phyloP scores from a whole-genome alignment of 2,329 filamentous ascomycete species.

The Alternaria brassicicola region DNA sequence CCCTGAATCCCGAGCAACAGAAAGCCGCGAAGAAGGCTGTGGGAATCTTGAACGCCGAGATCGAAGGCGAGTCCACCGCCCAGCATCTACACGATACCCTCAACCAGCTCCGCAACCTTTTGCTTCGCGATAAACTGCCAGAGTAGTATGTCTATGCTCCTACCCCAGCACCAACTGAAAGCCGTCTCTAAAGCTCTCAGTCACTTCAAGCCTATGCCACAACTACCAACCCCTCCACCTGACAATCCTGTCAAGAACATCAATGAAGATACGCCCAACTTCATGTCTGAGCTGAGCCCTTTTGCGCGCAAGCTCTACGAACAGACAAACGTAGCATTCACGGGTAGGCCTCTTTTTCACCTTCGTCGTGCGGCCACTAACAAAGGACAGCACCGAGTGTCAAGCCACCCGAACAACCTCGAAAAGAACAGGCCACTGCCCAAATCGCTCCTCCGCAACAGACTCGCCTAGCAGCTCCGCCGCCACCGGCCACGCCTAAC shows the following conservation, averaged over 20 bases:
- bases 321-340: constrained; percentile 46
- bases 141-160: constrained; percentile 62
- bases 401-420: constrained; percentile 16
- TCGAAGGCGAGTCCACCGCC: constrained; percentile 63
- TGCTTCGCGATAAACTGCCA: constrained; percentile 73
- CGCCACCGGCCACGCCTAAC: constrained; percentile 20
- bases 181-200: constrained; percentile 27
- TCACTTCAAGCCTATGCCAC: constrained; percentile 40
- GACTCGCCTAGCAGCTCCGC: constrained; percentile 12
- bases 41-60: constrained; percentile 74
- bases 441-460: constrained; percentile 20
- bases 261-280: constrained; percentile 29
- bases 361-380: constrained; percentile 15
- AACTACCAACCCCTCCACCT: constrained; percentile 41
- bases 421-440: constrained; percentile 14
- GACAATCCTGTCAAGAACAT: constrained; percentile 28
- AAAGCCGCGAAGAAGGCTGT: constrained; percentile 60
- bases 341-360: constrained; percentile 29
- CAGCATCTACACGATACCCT: constrained; percentile 73
- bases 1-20: constrained; percentile 53
- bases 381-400: constrained; percentile 23
- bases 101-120: constrained; percentile 74
- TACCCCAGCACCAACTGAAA: not conserved
- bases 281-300: constrained; percentile 50
- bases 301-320: constrained; percentile 63